Conservation (phyloP, 352 stramenopile genomes). For the Phytophthora cajani region DNA sequence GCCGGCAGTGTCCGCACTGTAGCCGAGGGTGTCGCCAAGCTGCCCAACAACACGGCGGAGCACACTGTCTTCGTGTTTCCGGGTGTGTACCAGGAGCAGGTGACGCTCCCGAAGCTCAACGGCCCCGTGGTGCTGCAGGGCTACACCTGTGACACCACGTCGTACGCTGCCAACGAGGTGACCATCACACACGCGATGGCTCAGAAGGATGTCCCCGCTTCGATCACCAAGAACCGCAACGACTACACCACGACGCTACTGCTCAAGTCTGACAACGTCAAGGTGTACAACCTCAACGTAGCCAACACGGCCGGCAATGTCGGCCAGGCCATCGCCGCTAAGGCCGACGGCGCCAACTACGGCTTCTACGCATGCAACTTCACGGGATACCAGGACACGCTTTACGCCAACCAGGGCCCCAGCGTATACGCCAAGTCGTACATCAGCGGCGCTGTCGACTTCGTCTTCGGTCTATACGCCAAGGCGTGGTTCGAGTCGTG, state of each 20-base stretch:
- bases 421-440: too few relatives aligned
- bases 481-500: too few relatives aligned
- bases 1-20: conserved; percentile 20
- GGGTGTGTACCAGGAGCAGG: conserved; percentile 21
- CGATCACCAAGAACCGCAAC: conserved; percentile 18
- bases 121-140: conserved; percentile 25
- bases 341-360: too few relatives aligned
- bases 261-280: conserved; percentile 22
- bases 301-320: too few relatives aligned
- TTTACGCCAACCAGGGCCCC: too few relatives aligned
- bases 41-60: conserved; percentile 16
- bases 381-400: too few relatives aligned
- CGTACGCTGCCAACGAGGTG: conserved; percentile 27
- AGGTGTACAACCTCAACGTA: conserved; percentile 33
- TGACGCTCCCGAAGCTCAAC: conserved; percentile 11
- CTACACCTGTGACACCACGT: conserved; percentile 27
- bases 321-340: too few relatives aligned
- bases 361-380: too few relatives aligned
- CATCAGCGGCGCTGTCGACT: too few relatives aligned
- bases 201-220: conserved; percentile 26
- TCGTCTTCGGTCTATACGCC: too few relatives aligned
- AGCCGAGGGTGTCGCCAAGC: conserved; percentile 18
- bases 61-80: conserved; percentile 27
- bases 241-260: conserved; percentile 25
- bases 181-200: conserved; percentile 29